A percentile compares a stretch with the other conserved stretches of the same genome.
Conservation (phyloP, 345 rosid species). For the Aquilaria yunnanensis region DNA sequence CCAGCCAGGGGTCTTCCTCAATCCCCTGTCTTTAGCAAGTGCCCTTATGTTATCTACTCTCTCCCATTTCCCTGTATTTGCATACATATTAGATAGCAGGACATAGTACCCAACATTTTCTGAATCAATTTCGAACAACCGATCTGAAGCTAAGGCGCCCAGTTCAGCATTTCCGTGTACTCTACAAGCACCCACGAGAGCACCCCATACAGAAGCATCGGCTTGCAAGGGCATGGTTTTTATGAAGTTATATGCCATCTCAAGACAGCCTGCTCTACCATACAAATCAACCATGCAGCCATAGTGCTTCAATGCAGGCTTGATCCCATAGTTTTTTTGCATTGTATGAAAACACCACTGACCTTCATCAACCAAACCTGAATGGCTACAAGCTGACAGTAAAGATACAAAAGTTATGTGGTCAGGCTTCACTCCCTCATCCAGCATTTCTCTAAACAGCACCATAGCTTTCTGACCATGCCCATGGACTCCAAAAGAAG, state of each 20-base stretch:
- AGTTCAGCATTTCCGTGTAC: constrained; percentile 44
- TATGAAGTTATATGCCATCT: constrained; percentile 36
- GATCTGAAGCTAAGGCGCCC: constrained; percentile 40
- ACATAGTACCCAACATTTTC: constrained; percentile 60
- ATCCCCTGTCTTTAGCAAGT: constrained; percentile 35
- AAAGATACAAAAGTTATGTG: constrained; percentile 50
- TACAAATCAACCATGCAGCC: constrained; percentile 66
- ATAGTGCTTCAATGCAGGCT: constrained; percentile 49
- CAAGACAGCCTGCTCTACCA: constrained; percentile 49
- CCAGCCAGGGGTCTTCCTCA: constrained; percentile 67
- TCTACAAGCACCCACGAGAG: constrained; percentile 51
- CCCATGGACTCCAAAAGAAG: constrained; percentile 51
- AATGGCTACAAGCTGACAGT: constrained; percentile 59
- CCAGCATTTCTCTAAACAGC: constrained; percentile 44
- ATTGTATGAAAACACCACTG: constrained; percentile 41
- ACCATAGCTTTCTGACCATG: constrained; percentile 38
- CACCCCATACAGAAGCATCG: constrained; percentile 58
- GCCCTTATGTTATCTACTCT: constrained; percentile 42
- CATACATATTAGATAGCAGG: constrained; percentile 50
- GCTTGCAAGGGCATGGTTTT: constrained; percentile 42
- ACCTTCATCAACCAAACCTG: constrained; percentile 48
- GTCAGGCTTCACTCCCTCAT: constrained; percentile 45
- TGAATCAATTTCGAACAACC: constrained; percentile 38
- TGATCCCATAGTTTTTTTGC: constrained; percentile 35
- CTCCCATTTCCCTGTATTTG: constrained; percentile 49